These are phyloP conservation scores for Centaurea solstitialis DNA, from an alignment of 129 eudicot genomes.

Conservation along the genomic window DNA sequence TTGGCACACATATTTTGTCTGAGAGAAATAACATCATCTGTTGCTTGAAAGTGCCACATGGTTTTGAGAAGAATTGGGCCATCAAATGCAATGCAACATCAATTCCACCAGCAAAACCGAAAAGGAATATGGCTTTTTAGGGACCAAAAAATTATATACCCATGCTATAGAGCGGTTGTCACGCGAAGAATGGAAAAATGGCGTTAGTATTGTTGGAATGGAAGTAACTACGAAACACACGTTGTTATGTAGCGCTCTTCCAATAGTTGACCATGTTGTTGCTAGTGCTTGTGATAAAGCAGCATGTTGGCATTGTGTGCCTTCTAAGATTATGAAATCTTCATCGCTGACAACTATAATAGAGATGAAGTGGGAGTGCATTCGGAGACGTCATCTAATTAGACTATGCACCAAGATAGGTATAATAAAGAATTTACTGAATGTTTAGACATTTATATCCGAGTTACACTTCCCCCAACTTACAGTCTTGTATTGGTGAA, in stretches of 20 bases:
- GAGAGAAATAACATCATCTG: slow-evolving; percentile 33
- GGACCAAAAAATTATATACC: slow-evolving; percentile 45
- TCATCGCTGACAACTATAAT: slow-evolving; percentile 39
- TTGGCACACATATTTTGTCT: slow-evolving; percentile 48
- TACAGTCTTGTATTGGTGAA: slow-evolving; percentile 47
- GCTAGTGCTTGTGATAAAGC: slow-evolving; percentile 27
- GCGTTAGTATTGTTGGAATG: slow-evolving; percentile 34
- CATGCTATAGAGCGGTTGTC: slow-evolving; percentile 47
- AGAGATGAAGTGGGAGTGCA: slow-evolving; percentile 77
- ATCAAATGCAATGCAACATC: slow-evolving; percentile 47
- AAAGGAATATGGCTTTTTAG: slow-evolving; percentile 25
- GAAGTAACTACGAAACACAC: slow-evolving; percentile 20
- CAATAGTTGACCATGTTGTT: slow-evolving; percentile 12
- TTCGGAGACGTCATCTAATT: slow-evolving; percentile 55
- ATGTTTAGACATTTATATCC: not conserved
- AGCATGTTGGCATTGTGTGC: slow-evolving; percentile 73
- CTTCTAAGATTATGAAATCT: slow-evolving; percentile 39
- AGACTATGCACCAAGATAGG: slow-evolving; percentile 59
- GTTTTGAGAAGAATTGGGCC: slow-evolving; percentile 68
- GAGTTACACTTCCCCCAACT: not conserved
- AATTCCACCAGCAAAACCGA: slow-evolving; percentile 23
- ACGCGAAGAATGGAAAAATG: slow-evolving; percentile 48
- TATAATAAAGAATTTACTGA: slow-evolving; percentile 12
- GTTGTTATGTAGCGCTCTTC: slow-evolving; percentile 19
- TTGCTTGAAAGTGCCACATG: slow-evolving; percentile 60